Evolutionary conservation across 139 green algal genomes (phyloP).

Genomic region (Coccomyxa sp.): DNA sequence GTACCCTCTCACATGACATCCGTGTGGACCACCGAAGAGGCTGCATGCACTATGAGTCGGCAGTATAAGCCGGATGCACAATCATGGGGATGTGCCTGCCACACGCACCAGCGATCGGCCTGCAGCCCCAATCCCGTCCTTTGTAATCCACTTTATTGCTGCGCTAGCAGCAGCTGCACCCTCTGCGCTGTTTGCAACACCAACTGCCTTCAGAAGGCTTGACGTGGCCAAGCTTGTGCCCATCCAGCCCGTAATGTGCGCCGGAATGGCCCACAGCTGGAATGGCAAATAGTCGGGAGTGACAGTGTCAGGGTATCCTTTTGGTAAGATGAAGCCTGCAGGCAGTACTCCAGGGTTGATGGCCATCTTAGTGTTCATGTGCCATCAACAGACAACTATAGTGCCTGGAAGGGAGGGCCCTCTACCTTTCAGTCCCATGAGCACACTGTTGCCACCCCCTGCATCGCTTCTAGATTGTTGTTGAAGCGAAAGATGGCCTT

Average conservation of each 20-base stretch:
- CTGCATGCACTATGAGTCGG: too few species aligned
- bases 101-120: slow-evolving; percentile 55
- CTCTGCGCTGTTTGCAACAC: slow-evolving; percentile 28
- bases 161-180: slow-evolving; percentile 40
- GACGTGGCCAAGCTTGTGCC: slow-evolving; percentile 57
- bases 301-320: slow-evolving; percentile 61
- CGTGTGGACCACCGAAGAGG: too few species aligned
- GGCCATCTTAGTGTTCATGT: too few species aligned
- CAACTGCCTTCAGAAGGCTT: slow-evolving; percentile 70
- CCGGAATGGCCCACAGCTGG: slow-evolving; percentile 55
- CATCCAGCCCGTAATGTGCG: slow-evolving; percentile 37
- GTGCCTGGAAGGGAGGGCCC: too few species aligned
- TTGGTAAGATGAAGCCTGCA: slow-evolving; percentile 62
- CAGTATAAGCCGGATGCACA: neutral
- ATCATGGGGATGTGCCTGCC: neutral
- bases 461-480: too few species aligned
- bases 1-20: neutral
- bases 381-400: too few species aligned
- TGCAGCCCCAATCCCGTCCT: slow-evolving; percentile 71
- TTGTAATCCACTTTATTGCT: slow-evolving; percentile 73
- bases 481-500: too few species aligned
- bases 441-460: too few species aligned
- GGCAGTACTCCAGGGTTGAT: too few species aligned
- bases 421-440: too few species aligned
- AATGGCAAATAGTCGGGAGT: slow-evolving; percentile 77